phyloP scores from a whole-genome alignment of 768 basidiomycete species.

The Phaeolepiota aurea region DNA sequence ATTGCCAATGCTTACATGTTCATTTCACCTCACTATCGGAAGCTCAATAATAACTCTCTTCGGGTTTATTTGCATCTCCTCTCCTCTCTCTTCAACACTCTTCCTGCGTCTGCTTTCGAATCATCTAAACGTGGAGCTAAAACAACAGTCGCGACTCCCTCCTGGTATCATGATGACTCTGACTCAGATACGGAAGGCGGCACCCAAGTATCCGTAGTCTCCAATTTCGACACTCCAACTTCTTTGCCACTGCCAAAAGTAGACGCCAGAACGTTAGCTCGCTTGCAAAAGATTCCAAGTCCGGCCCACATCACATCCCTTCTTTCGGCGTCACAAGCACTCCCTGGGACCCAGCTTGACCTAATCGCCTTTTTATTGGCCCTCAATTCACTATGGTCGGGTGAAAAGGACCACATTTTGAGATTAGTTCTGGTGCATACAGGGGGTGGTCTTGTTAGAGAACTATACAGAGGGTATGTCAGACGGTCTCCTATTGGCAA shows the following conservation, averaged over 20 bases:
- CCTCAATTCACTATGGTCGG: slow-evolving; percentile 53
- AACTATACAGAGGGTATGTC: slow-evolving; percentile 66
- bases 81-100: slow-evolving; percentile 36
- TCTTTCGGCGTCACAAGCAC: slow-evolving; percentile 32
- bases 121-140: slow-evolving; percentile 18
- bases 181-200: slow-evolving; percentile 31
- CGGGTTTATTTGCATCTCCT: slow-evolving; percentile 47
- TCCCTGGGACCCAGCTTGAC: slow-evolving; percentile 28
- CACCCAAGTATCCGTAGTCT: slow-evolving; percentile 28
- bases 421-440: slow-evolving; percentile 38
- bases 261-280: slow-evolving; percentile 54
- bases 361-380: slow-evolving; percentile 53
- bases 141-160: not conserved
- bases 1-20: slow-evolving; percentile 68
- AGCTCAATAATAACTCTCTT: slow-evolving; percentile 35
- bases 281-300: slow-evolving; percentile 50
- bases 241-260: slow-evolving; percentile 30
- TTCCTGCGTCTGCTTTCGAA: slow-evolving; percentile 49
- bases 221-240: slow-evolving; percentile 18
- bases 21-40: slow-evolving; percentile 49
- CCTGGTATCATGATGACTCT: slow-evolving; percentile 17
- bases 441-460: slow-evolving; percentile 58
- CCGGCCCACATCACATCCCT: slow-evolving; percentile 46
- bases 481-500: slow-evolving; percentile 54
- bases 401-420: slow-evolving; percentile 48